Percentiles rank a stretch among this genome's conserved stretches.
Conservation (phyloP, 2,329 filamentous ascomycete species). For the Paramyrothecium sp. region DNA sequence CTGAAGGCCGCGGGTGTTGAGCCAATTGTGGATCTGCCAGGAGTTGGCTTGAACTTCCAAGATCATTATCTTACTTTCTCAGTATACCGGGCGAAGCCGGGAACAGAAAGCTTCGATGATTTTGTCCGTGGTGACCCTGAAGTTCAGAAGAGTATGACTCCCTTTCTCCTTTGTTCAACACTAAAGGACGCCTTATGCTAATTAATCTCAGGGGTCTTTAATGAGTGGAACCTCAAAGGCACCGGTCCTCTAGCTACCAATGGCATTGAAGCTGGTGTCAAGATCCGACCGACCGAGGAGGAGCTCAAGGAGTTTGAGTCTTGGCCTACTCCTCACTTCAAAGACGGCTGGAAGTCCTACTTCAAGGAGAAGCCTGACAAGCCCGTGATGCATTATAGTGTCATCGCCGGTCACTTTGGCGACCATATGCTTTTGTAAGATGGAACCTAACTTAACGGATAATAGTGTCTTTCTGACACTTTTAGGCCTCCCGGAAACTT, state of each 20-base stretch:
- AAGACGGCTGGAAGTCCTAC: constrained; percentile 74
- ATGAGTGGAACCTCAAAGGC: constrained; percentile 77
- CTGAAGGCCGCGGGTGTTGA: constrained; percentile 67
- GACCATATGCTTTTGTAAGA: constrained; percentile 58
- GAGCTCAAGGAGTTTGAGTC: constrained; percentile 67
- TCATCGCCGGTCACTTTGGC: constrained; percentile 67
- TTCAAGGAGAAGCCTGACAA: constrained; percentile 85
- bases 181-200: neutral
- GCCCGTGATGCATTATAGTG: constrained; percentile 82
- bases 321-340: constrained; percentile 75
- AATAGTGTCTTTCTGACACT: constrained; percentile 21
- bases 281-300: constrained; percentile 68
- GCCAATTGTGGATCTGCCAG: constrained; percentile 68
- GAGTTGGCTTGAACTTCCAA: constrained; percentile 75
- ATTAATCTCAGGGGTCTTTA: constrained; percentile 54
- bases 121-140: constrained; percentile 73
- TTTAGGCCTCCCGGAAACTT: constrained; percentile 72
- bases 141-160: constrained; percentile 60
- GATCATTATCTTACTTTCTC: constrained; percentile 74
- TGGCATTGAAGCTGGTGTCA: constrained; percentile 77
- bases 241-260: constrained; percentile 77
- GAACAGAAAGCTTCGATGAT: constrained; percentile 77
- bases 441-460: neutral
- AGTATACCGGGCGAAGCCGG: constrained; percentile 69
- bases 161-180: too few species aligned